Base-by-base conservation (phyloP, 108 stramenopile genomes). In the Skeletonema menzelii region DNA sequence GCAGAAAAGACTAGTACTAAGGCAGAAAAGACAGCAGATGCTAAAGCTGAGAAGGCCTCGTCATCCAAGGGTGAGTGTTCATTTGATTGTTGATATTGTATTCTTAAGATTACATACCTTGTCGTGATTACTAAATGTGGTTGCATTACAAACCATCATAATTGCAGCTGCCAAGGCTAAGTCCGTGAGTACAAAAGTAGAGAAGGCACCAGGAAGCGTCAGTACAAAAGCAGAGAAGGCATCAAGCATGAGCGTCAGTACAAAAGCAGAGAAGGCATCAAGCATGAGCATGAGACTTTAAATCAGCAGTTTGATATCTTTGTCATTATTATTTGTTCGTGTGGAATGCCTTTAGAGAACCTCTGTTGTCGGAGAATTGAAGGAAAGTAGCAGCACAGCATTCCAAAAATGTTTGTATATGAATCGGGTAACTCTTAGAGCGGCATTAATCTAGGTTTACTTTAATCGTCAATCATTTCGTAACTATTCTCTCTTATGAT, bases 11-110 rank as follows among this genome's bases (percentile, higher is more conserved):
- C 8, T 8, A 53, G 20, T 22, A 5, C 49, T 10, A 53, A 53
- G 6, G 49, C 49, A 10, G 22, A 0, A 2, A 53, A 53, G 49
- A 17, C 46, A 47, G 46, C 7, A n/a, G 49, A 53, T 5, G 7
- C 49, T 53, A 53, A 53, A 53, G 49, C 49, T 22, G 49, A 22
- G 20, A 53, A 53, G 49, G 49, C 49, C 22, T 53, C 49, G 24
- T 53, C 49, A 10, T 11, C 15, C n/a, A 53, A 53, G 49, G 15
- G 40, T 42, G 40, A 42, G 40, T 42, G n/a, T n/a, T 5, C 40
- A 4, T 42, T 2, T 37, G 34, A 35, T 40, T 40, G 1, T 3
- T n/a, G 15, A 4, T n/a, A 42, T 42, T 42, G 15, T n/a, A n/a
- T 42, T 5, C 40, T 2, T 37, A 32, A 35, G 35, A 37, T 42